Percentiles rank a stretch among this genome's conserved stretches.
phyloP scores from a whole-genome alignment of 225 moss, liverwort and hornwort genomes.

The Polytrichum formosum region DNA sequence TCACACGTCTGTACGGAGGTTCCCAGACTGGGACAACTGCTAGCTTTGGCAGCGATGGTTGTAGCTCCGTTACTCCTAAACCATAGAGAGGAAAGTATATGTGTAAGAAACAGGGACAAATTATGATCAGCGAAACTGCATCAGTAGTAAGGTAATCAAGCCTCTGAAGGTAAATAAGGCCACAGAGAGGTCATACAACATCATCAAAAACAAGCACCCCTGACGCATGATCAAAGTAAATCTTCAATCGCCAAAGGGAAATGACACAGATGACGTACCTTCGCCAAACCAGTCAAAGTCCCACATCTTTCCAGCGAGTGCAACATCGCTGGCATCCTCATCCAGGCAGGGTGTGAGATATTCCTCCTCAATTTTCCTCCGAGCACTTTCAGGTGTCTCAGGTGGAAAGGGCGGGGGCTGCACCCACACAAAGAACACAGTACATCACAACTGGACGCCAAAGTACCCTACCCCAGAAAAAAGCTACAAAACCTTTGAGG shows the following conservation, averaged over 20 bases:
- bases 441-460: slow-evolving; percentile 1
- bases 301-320: slow-evolving; percentile 79
- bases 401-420: slow-evolving; percentile 69
- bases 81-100: slow-evolving; percentile 30
- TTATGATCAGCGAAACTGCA: not conserved
- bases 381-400: slow-evolving; percentile 61
- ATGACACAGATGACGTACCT: slow-evolving; percentile 29
- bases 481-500: too few relatives aligned
- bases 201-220: not conserved
- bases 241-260: not conserved
- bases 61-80: slow-evolving; percentile 55
- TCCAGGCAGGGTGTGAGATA: slow-evolving; percentile 75
- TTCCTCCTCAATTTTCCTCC: slow-evolving; percentile 60
- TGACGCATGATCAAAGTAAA: not conserved
- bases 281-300: slow-evolving; percentile 98
- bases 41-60: slow-evolving; percentile 71
- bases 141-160: not conserved
- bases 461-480: too few relatives aligned
- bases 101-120: not conserved
- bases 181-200: not conserved
- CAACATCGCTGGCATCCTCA: slow-evolving; percentile 61
- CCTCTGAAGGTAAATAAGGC: not conserved
- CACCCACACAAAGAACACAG: slow-evolving; percentile 17
- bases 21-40: slow-evolving; percentile 82
- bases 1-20: slow-evolving; percentile 77